Evolutionary conservation across 176 grass and related monocot genomes (phyloP), one percentile per base, ranked within the genome.

Genomic region (Cenchrus purpureus): DNA sequence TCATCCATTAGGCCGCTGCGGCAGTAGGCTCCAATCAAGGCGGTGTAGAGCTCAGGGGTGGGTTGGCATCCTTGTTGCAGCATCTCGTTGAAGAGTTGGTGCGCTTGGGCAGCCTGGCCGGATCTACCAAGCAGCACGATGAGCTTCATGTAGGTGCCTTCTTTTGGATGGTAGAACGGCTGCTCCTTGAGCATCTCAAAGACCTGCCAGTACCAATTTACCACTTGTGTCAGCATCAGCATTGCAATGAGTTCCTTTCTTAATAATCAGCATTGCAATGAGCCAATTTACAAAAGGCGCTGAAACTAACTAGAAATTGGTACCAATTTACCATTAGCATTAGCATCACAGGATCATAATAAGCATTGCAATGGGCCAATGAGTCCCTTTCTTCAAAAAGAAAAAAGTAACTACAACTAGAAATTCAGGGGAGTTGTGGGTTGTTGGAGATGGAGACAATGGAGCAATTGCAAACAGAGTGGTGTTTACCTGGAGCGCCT

Each of bases 81-180:
- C 95, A 95, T 98, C 68, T 82, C 78, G 0, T 91, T 78, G 29
- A 98, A 98, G 60, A 98, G 89, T 12, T 89, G 9, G 10, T 82
- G 95, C 0, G 95, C 93, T 8, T 25, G 60, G 40, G 73, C 25
- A 5, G 95, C 76, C 63, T 98, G 93, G 67, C 93, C 91, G 37
- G 83, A 95, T 49, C 77, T 84, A 12, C 91, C 92, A 2, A 98
- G 91, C 31, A 98, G 81, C 2, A 93, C 15, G 0, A 98, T 81
- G 44, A 98, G 91, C 70, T 98, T 98, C 89, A 95, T 98, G 79
- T 89, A 98, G 69, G 95, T 93, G 80, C 87, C 89, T 65, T 88
- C 91, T 75, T 95, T 98, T 43, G 93, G 95, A 29, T 93, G 50
- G 52, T 98, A 98, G 77, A 98, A 98, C 7, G 91, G 44, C 52